Conservation (phyloP, 2,329 filamentous ascomycete genomes). For the Alternaria arborescens region DNA sequence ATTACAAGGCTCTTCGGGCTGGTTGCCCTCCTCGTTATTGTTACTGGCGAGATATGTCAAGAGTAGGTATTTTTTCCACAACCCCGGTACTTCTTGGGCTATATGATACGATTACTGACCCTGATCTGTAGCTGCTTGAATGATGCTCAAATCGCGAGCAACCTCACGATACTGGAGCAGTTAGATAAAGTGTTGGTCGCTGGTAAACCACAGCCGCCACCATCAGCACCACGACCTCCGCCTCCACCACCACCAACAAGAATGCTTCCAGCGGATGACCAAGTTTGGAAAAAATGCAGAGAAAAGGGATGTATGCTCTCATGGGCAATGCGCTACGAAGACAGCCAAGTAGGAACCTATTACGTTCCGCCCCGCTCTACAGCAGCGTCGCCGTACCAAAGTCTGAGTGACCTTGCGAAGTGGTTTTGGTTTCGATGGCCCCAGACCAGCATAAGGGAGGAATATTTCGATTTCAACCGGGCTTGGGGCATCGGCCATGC, state of each 20-base stretch:
- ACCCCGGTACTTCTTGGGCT: background rate
- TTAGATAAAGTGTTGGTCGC: background rate
- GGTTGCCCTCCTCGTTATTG: background rate
- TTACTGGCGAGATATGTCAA: background rate
- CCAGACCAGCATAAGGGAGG: background rate
- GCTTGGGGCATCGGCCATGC: conserved; percentile 26
- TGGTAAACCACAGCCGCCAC: background rate
- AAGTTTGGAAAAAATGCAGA: conserved; percentile 16
- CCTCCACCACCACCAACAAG: conserved; percentile 19
- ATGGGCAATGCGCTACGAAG: conserved; percentile 21
- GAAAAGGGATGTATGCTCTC: conserved; percentile 24
- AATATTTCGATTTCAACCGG: conserved; percentile 20
- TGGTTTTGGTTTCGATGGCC: conserved; percentile 26
- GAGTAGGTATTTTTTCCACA: background rate
- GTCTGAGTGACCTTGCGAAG: conserved; percentile 6
- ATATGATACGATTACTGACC: background rate
- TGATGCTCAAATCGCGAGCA: background rate
- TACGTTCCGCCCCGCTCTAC: conserved; percentile 17
- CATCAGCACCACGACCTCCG: background rate
- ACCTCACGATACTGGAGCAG: background rate
- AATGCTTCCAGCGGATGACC: conserved; percentile 17
- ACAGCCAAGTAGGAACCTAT: conserved; percentile 14
- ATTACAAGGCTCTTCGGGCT: background rate
- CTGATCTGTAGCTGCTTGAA: background rate
- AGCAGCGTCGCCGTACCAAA: conserved; percentile 16